These are phyloP conservation scores for Hydnomerulius pinastri DNA, from an alignment of 768 basidiomycete species.

Conservation along the genomic window DNA sequence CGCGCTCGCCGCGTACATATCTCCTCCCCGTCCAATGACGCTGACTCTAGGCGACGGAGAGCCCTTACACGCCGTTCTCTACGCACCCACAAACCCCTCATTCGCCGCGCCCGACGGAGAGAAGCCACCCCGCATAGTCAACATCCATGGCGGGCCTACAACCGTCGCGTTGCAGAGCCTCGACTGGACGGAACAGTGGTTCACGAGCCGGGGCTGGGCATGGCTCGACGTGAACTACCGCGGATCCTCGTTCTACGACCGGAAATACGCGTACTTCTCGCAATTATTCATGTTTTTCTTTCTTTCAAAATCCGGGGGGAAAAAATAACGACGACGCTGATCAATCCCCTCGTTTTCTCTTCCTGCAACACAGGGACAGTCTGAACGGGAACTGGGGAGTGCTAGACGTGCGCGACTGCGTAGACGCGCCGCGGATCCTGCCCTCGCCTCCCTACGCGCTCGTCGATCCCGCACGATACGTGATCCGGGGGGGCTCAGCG, in stretches of 20 bases:
- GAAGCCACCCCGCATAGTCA: conserved; percentile 61
- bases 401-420: conserved; percentile 65
- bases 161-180: conserved; percentile 43
- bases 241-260: conserved; percentile 69
- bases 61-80: conserved; percentile 60
- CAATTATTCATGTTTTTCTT: too few relatives aligned
- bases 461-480: conserved; percentile 59
- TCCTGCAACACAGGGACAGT: conserved; percentile 40
- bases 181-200: conserved; percentile 54
- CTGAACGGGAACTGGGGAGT: conserved; percentile 68
- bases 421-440: conserved; percentile 41
- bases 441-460: conserved; percentile 40
- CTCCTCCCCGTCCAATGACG: conserved; percentile 45
- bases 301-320: too few relatives aligned
- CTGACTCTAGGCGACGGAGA: conserved; percentile 30
- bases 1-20: conserved; percentile 27
- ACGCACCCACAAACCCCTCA: conserved; percentile 59
- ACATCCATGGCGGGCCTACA: conserved; percentile 72
- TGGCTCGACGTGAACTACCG: conserved; percentile 78
- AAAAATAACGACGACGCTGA: too few relatives aligned
- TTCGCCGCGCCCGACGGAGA: conserved; percentile 52
- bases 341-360: too few relatives aligned
- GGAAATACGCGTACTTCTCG: conserved; percentile 48
- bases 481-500: conserved; percentile 67
- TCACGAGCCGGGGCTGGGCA: conserved; percentile 64